These are phyloP conservation scores for Fraxinus ornus DNA, from an alignment of 305 asterid species.

Conservation along the genomic window DNA sequence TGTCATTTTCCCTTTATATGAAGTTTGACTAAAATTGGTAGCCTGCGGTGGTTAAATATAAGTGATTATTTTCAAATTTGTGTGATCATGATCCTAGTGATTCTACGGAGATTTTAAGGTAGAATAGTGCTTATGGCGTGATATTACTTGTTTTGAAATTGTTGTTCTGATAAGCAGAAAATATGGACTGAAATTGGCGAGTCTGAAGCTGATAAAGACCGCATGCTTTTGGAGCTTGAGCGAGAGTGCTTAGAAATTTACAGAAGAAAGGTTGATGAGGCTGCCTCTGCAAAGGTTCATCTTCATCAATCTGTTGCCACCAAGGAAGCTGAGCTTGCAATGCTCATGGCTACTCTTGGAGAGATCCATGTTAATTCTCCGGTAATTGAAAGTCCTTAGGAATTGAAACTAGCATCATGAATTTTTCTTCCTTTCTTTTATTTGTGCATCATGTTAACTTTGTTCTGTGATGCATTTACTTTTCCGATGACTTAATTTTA, in stretches of 20 bases:
- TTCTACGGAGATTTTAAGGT: too few relatives aligned
- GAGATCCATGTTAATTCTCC: slow-evolving; percentile 52
- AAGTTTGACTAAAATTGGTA: not conserved
- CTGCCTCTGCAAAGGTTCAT: slow-evolving; percentile 65
- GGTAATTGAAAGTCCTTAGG: slow-evolving; percentile 38
- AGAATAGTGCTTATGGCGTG: slow-evolving; percentile 10
- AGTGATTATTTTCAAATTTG: not conserved
- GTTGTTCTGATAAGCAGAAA: slow-evolving; percentile 53
- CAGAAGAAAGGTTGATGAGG: slow-evolving; percentile 83
- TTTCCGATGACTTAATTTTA: not conserved
- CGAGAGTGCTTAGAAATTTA: slow-evolving; percentile 80
- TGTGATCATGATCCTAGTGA: too few relatives aligned
- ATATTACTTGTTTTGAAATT: slow-evolving; percentile 17
- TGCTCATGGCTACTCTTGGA: slow-evolving; percentile 83
- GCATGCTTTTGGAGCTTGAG: slow-evolving; percentile 77
- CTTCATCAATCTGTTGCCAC: slow-evolving; percentile 85
- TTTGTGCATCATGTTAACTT: not conserved
- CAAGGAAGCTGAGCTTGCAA: slow-evolving; percentile 88
- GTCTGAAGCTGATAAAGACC: slow-evolving; percentile 70
- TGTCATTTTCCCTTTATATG: not conserved
- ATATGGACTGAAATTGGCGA: slow-evolving; percentile 92
- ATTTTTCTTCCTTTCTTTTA: not conserved
- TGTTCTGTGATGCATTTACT: slow-evolving; percentile 13
- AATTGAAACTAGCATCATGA: not conserved
- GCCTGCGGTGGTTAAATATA: not conserved